These are phyloP conservation scores for Vanderwaltozyma tropicalis DNA, from an alignment of 805 yeast genomes.

Conservation along the genomic window DNA sequence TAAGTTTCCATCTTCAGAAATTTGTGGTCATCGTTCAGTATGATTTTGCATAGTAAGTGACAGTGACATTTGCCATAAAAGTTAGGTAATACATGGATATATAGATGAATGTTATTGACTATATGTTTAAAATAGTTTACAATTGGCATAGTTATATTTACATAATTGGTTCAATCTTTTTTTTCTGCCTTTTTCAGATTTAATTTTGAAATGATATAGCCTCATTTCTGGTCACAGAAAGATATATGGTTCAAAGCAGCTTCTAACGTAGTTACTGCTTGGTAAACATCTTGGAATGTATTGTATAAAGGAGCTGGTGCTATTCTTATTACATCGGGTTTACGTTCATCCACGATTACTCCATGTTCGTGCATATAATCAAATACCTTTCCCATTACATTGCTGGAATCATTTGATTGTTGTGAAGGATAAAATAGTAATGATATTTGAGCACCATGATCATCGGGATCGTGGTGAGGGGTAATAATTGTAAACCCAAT, in stretches of 20 bases:
- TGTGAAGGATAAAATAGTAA: slow-evolving; percentile 38
- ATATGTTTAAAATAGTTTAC: too few species aligned
- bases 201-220: too few species aligned
- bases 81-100: too few species aligned
- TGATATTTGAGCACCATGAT: slow-evolving; percentile 78
- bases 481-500: slow-evolving; percentile 56
- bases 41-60: too few species aligned
- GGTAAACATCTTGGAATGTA: slow-evolving; percentile 51
- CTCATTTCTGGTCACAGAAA: too few species aligned
- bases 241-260: slow-evolving; percentile 29
- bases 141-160: too few species aligned
- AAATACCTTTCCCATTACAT: slow-evolving; percentile 51
- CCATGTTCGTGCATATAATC: slow-evolving; percentile 42
- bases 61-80: too few species aligned
- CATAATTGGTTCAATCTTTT: too few species aligned
- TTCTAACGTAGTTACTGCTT: slow-evolving; percentile 37
- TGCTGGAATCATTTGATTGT: slow-evolving; percentile 28
- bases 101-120: too few species aligned
- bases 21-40: too few species aligned
- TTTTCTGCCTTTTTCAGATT: too few species aligned
- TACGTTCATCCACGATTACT: slow-evolving; percentile 76
- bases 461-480: slow-evolving; percentile 40
- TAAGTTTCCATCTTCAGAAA: too few species aligned
- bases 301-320: slow-evolving; percentile 84
- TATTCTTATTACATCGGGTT: slow-evolving; percentile 83